These are phyloP conservation scores for Fusarium xyrophilum DNA, from an alignment of 2,329 filamentous ascomycete species.

Conservation along the genomic window DNA sequence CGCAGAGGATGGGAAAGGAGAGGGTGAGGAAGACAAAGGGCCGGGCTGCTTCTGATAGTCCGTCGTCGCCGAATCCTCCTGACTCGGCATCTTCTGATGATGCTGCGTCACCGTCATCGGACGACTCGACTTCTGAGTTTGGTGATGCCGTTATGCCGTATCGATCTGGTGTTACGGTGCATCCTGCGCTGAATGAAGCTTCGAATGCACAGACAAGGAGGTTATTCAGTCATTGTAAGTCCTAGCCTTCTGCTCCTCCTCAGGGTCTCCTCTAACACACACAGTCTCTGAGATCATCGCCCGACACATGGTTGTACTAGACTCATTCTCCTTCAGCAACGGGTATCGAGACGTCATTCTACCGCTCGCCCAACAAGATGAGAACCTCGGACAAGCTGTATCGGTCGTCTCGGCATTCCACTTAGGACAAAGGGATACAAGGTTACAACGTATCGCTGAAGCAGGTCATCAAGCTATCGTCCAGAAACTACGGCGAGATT, in stretches of 20 bases:
- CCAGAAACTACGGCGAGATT: slow-evolving; percentile 45
- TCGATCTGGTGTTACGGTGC: slow-evolving; percentile 9
- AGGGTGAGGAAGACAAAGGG: neutral
- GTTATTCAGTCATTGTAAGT: slow-evolving; percentile 48
- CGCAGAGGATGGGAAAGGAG: slow-evolving; percentile 9
- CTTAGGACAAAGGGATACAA: slow-evolving; percentile 43
- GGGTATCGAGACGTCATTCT: slow-evolving; percentile 50
- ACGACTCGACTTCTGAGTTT: slow-evolving; percentile 1
- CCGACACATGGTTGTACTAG: slow-evolving; percentile 50
- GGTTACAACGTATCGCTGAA: slow-evolving; percentile 44
- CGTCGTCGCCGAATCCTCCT: neutral
- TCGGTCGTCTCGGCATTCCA: slow-evolving; percentile 51
- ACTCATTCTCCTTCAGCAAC: slow-evolving; percentile 41
- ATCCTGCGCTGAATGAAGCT: slow-evolving; percentile 37
- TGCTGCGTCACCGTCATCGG: neutral
- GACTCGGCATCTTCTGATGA: slow-evolving; percentile 21
- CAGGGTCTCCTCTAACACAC: neutral
- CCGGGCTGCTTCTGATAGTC: neutral
- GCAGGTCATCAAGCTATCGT: slow-evolving; percentile 47
- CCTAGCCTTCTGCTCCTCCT: rapidly evolving
- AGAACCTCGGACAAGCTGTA: slow-evolving; percentile 47
- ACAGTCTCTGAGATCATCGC: slow-evolving; percentile 48
- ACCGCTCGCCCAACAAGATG: slow-evolving; percentile 49
- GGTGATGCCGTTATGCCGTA: neutral
- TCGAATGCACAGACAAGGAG: slow-evolving; percentile 43